Conservation (phyloP, 1,139 yeast genomes). For the Candida albicans region DNA sequence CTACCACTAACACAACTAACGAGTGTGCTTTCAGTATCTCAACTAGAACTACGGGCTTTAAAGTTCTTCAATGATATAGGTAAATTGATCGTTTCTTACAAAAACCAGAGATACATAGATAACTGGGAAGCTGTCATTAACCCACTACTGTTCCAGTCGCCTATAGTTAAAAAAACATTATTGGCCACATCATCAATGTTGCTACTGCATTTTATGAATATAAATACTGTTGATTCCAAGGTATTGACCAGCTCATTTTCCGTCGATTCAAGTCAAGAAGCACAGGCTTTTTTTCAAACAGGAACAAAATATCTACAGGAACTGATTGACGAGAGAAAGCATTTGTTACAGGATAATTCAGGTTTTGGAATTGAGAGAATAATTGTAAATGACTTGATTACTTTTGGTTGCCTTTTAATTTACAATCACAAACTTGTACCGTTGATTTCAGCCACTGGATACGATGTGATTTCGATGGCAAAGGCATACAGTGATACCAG, state of each 20-base stretch:
- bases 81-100: background rate
- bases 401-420: background rate
- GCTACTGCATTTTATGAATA: background rate
- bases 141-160: background rate
- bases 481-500: background rate
- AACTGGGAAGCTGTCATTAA: background rate
- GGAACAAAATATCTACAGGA: background rate
- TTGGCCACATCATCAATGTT: background rate
- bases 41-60: conserved; percentile 29
- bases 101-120: background rate
- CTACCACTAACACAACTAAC: conserved; percentile 10
- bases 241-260: background rate
- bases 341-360: background rate
- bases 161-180: background rate
- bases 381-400: background rate
- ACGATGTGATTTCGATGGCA: background rate
- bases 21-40: conserved; percentile 22
- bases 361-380: background rate
- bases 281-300: background rate
- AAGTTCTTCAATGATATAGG: conserved; percentile 23
- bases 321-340: background rate
- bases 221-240: background rate
- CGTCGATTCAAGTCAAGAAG: background rate
- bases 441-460: background rate
- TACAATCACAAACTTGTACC: background rate